Conservation (phyloP, 2,329 filamentous ascomycete genomes). For the Hyphodiscus sp. region DNA sequence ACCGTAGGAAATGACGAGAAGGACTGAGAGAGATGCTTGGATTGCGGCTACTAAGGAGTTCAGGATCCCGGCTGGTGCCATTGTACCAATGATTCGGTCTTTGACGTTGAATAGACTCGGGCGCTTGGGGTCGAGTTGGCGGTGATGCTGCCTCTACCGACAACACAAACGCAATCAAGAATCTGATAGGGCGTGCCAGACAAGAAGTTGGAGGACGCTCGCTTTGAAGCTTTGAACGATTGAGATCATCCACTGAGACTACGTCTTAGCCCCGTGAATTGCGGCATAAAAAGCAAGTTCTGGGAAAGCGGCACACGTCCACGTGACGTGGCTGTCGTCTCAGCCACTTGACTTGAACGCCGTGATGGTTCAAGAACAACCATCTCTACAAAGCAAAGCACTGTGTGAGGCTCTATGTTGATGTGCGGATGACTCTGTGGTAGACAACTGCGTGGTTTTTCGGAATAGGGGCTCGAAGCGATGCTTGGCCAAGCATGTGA, state of each 20-base stretch:
- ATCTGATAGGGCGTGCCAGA: too few relatives aligned
- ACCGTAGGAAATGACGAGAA: constrained; percentile 41
- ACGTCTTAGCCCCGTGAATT: not conserved
- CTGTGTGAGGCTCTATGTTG: too few relatives aligned
- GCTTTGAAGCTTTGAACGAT: too few relatives aligned
- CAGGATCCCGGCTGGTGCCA: constrained; percentile 22
- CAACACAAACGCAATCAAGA: too few relatives aligned
- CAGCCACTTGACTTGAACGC: not conserved
- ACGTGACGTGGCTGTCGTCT: not conserved
- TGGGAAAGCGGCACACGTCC: not conserved
- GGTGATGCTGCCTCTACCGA: not conserved
- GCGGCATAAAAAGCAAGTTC: not conserved
- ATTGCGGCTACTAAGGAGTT: constrained; percentile 39
- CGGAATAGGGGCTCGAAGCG: not conserved
- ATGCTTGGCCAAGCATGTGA: not conserved
- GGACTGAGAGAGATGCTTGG: constrained; percentile 41
- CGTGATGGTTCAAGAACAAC: too few relatives aligned
- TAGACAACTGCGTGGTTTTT: not conserved
- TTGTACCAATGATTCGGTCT: not conserved
- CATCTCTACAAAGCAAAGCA: too few relatives aligned
- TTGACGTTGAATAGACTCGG: not conserved
- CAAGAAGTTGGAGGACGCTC: too few relatives aligned
- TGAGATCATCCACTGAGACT: not conserved
- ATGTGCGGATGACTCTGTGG: not conserved
- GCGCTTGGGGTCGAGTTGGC: too few relatives aligned